Evolutionary conservation across 1,284 basidiomycete species (phyloP).

Genomic region (Cryptococcus amylolentus): DNA sequence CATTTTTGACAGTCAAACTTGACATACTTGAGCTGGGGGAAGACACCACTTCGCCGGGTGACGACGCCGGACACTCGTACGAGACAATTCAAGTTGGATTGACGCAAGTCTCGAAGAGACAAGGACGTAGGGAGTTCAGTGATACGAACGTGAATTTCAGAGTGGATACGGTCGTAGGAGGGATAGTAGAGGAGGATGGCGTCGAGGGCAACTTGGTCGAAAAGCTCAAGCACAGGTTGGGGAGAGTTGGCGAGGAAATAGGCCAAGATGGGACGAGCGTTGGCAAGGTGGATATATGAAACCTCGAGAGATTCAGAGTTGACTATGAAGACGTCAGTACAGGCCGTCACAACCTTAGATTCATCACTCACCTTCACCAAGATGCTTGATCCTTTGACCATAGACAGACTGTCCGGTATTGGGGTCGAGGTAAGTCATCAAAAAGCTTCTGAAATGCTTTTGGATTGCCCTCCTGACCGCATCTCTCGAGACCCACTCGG

Average conservation of each 20-base stretch:
- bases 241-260: conserved; percentile 97
- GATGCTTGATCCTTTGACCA: conserved; percentile 83
- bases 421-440: conserved; percentile 86
- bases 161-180: conserved; percentile 92
- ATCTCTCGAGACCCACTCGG: conserved; percentile 93
- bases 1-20: conserved; percentile 98
- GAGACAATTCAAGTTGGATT: conserved; percentile 88
- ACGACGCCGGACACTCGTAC: conserved; percentile 97
- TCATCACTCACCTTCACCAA: conserved; percentile 79
- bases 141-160: conserved; percentile 96
- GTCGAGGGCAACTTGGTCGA: conserved; percentile 91
- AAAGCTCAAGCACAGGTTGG: conserved; percentile 84
- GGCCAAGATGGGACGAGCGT: conserved; percentile 89
- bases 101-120: conserved; percentile 88
- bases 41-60: conserved; percentile 90
- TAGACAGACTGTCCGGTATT: conserved; percentile 89
- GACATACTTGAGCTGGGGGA: conserved; percentile 98
- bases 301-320: conserved; percentile 97
- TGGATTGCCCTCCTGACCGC: conserved; percentile 85
- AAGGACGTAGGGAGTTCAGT: conserved; percentile 85
- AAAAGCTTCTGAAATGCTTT: conserved; percentile 89
- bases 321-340: conserved; percentile 53
- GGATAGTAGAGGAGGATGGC: conserved; percentile 96
- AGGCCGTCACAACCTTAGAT: not conserved
- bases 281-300: conserved; percentile 85